These are phyloP conservation scores for Pseudogymnoascus sp. DNA, from an alignment of 2,329 filamentous ascomycete species.

Conservation along the genomic window DNA sequence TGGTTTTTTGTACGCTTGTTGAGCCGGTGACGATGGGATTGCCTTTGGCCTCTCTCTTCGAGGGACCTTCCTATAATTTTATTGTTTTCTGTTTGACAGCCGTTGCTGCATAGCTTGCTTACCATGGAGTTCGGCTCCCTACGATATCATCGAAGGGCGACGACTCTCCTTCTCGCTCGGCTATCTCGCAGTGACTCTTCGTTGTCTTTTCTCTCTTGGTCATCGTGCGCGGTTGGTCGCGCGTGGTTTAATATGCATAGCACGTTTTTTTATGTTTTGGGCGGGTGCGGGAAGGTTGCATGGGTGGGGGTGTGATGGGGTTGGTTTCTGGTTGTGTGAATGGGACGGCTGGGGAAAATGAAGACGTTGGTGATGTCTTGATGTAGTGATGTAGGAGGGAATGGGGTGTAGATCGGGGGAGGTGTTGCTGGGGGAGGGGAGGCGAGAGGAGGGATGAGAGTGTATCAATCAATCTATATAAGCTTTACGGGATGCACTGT, in stretches of 20 bases:
- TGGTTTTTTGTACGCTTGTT: slow-evolving; percentile 4
- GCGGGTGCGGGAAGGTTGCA: neutral
- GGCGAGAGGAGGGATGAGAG: neutral
- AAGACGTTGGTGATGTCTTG: neutral
- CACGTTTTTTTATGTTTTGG: slow-evolving; percentile 10
- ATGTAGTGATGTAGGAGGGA: neutral
- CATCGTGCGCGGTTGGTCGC: neutral
- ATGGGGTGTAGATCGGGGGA: neutral
- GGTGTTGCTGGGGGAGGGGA: neutral
- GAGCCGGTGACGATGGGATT: slow-evolving; percentile 1
- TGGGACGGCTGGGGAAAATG: neutral
- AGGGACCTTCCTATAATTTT: neutral
- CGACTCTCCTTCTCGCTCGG: neutral
- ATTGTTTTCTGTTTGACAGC: slow-evolving; percentile 8
- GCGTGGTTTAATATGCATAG: slow-evolving; percentile 9
- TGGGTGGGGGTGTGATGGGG: neutral
- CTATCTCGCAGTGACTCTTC: neutral
- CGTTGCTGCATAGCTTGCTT: slow-evolving; percentile 7
- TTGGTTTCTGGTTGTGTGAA: neutral
- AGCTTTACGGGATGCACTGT: slow-evolving; percentile 2
- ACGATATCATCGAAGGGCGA: neutral
- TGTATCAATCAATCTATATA: slow-evolving; percentile 10
- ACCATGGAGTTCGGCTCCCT: neutral
- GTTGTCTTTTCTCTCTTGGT: slow-evolving; percentile 1
- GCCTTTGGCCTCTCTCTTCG: neutral